Base-by-base conservation (phyloP, 257 asterid species). In the Salvia miltiorrhiza region DNA sequence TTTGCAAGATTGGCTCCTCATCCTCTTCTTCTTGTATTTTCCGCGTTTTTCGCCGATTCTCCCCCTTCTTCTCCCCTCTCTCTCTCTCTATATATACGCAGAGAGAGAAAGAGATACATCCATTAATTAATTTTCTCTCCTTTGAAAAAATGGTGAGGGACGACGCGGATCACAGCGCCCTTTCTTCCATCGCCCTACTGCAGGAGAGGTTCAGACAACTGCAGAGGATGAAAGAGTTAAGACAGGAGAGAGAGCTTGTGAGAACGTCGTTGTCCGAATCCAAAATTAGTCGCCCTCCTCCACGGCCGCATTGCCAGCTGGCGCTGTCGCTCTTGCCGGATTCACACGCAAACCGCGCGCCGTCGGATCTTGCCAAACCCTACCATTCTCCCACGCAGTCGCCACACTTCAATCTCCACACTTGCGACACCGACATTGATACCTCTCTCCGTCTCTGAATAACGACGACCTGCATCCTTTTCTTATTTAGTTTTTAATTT, bases 161-260 rank as follows among this genome's bases (percentile, higher is more conserved):
- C 64, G 59, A 71, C 60, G 59, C 48, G 23, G 28, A 71, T 19
- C 17, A 16, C 3, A 24, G 10, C 2, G 1, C 66, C 12, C 77
- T 72, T 12, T 85, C 90, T n/a, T 85, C 90, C 14, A 82, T 85
- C 43, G 84, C 87, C 30, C 60, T 84, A 40, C 76, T 84, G 73
- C 87, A 77, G 66, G 78, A 81, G 78, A 81, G 87, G 74, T 84
- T 84, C 59, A 71, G 76, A 26, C 82, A 77, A 8, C 65, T 81
- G 64, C 71, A 79, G 65, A 84, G 63, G 5, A 80, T 72, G 83
- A 81, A 77, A 53, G 78, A 81, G 63, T 12, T 81, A 70, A 82
- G 89, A 70, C 77, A 84, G 54, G 83, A 75, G 63, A 79, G 50
- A 75, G 77, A 77, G 19, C 69, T 77, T 5, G 28, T 66, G 39